phyloP scores from a whole-genome alignment of 2,329 filamentous ascomycete genomes.

The Paecilomyces fulvus region DNA sequence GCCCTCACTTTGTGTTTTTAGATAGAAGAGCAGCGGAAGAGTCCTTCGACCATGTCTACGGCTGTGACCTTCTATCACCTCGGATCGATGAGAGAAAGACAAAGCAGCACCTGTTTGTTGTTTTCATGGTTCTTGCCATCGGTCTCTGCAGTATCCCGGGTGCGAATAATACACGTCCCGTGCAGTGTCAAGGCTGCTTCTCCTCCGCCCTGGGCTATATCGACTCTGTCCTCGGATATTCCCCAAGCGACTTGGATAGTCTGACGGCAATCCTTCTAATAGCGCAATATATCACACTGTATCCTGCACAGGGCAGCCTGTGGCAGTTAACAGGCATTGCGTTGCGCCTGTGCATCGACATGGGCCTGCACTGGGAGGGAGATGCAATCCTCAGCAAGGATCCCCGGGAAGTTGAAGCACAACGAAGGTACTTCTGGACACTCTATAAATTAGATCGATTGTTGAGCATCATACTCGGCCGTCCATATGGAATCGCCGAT shows the following conservation, averaged over 20 bases:
- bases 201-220: slow-evolving; percentile 21
- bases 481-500: slow-evolving; percentile 3
- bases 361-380: slow-evolving; percentile 26
- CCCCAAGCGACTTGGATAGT: slow-evolving; percentile 24
- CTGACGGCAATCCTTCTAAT: slow-evolving; percentile 22
- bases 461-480: slow-evolving; percentile 2
- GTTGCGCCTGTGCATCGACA: slow-evolving; percentile 23
- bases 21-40: slow-evolving; percentile 16
- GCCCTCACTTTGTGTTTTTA: slow-evolving; percentile 24
- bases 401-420: slow-evolving; percentile 14
- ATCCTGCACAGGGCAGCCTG: slow-evolving; percentile 22
- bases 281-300: slow-evolving; percentile 23
- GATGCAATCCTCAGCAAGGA: slow-evolving; percentile 12
- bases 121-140: slow-evolving; percentile 27
- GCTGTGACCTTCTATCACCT: slow-evolving; percentile 3
- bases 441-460: slow-evolving; percentile 4
- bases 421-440: slow-evolving; percentile 11
- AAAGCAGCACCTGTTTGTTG: slow-evolving; percentile 20
- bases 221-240: slow-evolving; percentile 22
- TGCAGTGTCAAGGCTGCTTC: slow-evolving; percentile 29
- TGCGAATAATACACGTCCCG: slow-evolving; percentile 13
- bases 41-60: slow-evolving; percentile 20
- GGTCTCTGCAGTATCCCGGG: slow-evolving; percentile 20
- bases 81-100: slow-evolving; percentile 5
- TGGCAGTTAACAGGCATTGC: slow-evolving; percentile 28